phyloP scores from a whole-genome alignment of 257 asterid species.

The Leptodermis oblonga region DNA sequence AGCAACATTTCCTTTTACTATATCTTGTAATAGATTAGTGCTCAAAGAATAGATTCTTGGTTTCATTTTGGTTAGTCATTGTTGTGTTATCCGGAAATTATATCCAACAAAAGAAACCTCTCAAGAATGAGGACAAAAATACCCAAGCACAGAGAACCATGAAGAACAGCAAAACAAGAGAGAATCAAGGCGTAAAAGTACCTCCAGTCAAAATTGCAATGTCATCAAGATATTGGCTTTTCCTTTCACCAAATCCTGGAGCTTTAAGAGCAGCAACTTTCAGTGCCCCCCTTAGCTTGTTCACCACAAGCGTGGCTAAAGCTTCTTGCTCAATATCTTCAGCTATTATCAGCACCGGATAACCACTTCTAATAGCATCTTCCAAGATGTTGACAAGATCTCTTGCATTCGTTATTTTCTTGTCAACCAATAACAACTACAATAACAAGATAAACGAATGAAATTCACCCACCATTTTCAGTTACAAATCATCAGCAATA shows the following conservation, averaged over 20 bases:
- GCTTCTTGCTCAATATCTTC: constrained; percentile 99
- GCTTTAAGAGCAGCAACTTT: constrained; percentile 98
- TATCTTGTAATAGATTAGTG: too few species aligned
- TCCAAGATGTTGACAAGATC: constrained; percentile 75
- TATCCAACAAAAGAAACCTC: constrained; percentile 4
- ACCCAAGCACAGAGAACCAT: not conserved
- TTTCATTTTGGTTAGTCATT: too few species aligned
- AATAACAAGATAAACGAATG: constrained; percentile 13
- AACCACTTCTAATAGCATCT: constrained; percentile 87
- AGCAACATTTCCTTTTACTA: too few species aligned
- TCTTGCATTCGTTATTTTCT: constrained; percentile 90
- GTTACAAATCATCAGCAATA: not conserved
- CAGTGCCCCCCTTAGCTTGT: constrained; percentile 85
- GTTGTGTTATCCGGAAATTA: too few species aligned
- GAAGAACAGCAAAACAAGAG: not conserved
- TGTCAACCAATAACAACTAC: constrained; percentile 87
- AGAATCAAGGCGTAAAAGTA: constrained; percentile 16
- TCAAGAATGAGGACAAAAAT: not conserved
- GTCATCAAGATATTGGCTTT: constrained; percentile 96
- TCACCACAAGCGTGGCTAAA: constrained; percentile 94
- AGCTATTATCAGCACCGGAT: constrained; percentile 81
- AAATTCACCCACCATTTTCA: not conserved
- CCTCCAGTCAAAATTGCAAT: constrained; percentile 96
- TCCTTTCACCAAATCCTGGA: constrained; percentile 98
- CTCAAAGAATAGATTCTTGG: too few species aligned